These are phyloP conservation scores for Alternaria sp. DNA, from an alignment of 2,329 filamentous ascomycete genomes.

Conservation along the genomic window DNA sequence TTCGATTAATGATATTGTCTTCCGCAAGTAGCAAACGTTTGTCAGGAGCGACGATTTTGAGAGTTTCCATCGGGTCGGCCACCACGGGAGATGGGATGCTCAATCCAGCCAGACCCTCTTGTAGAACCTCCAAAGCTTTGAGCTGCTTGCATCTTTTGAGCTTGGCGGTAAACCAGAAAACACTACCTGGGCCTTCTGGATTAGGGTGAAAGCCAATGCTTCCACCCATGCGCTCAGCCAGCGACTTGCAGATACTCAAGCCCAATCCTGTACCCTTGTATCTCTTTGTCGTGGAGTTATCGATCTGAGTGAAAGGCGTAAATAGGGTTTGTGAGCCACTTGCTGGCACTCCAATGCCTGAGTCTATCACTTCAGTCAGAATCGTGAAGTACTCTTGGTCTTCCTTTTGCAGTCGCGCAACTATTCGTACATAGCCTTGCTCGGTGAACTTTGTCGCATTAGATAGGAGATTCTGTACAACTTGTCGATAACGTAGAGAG, in stretches of 20 bases:
- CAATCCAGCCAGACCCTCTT: constrained; percentile 15
- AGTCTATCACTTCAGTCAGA: constrained; percentile 61
- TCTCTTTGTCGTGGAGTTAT: constrained; percentile 59
- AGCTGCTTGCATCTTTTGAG: constrained; percentile 40
- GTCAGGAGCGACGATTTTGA: constrained; percentile 24
- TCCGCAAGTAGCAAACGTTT: constrained; percentile 52
- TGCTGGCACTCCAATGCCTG: constrained; percentile 61
- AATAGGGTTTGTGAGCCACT: constrained; percentile 58
- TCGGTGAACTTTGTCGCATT: constrained; percentile 70
- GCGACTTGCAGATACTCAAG: constrained; percentile 63
- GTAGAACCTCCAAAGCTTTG: constrained; percentile 15
- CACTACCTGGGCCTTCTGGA: constrained; percentile 54
- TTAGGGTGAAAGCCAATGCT: constrained; percentile 57
- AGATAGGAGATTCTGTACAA: constrained; percentile 66
- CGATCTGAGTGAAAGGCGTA: constrained; percentile 63
- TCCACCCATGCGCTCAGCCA: constrained; percentile 64
- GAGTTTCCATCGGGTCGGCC: constrained; percentile 25
- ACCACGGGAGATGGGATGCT: constrained; percentile 13
- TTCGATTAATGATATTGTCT: constrained; percentile 57
- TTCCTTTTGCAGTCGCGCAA: constrained; percentile 50
- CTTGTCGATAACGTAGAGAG: constrained; percentile 65
- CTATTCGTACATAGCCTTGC: constrained; percentile 58
- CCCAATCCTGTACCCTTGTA: constrained; percentile 65
- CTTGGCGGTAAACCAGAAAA: constrained; percentile 59
- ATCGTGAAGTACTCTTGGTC: constrained; percentile 55